Base-by-base conservation (phyloP, 2,329 filamentous ascomycete genomes). In the Aspergillus pseudonomiae region DNA sequence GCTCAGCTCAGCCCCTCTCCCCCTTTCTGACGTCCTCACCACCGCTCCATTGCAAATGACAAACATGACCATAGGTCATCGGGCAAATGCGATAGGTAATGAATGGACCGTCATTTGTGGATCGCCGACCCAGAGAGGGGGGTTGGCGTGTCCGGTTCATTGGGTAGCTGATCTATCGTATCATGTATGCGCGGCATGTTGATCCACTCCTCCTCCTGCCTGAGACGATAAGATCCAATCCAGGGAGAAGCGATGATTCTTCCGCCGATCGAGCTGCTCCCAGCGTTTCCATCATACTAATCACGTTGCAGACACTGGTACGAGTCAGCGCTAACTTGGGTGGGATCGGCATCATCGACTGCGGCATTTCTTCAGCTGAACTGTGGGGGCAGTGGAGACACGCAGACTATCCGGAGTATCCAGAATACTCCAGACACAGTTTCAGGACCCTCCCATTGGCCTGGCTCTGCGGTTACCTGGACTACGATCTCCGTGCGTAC, bases 311-410 rank as follows among this genome's bases (percentile, higher is more conserved):
- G 7, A 32, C 10, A 30, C 34, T 32, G 11, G 34, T 3, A 36
- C 6, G n/a, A 5, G 9, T 5, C 21, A n/a, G 50, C 14, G 21
- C 50, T 28, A 53, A 34, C 34, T 6, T 53, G 28, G 24, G 28
- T 19, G 10, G 3, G 50, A 53, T 30, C 50, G 6, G 19, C 48
- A 24, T 55, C 16, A 19, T 12, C 30, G 28, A 50, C 26, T 50
- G 43, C 57, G 57, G 34, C 45, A 59, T 60, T 58, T 34, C 24
- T 58, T 58, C 34, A n/a, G 41, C 59, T 54, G 55, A 58, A 48
- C 59, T 53, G 50, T 55, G 59, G 59, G 36, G 46, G 7, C 39
- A 58, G 36, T 28, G 9, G 34, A 36, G 34, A 28, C 26, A 5
- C 26, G 26, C 5, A 4, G 26, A 3, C 26, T 4, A 28, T 28